Evolutionary conservation across 768 basidiomycete species (phyloP), one percentile per base, ranked within the genome.

Genomic region (Leccinum broughii): DNA sequence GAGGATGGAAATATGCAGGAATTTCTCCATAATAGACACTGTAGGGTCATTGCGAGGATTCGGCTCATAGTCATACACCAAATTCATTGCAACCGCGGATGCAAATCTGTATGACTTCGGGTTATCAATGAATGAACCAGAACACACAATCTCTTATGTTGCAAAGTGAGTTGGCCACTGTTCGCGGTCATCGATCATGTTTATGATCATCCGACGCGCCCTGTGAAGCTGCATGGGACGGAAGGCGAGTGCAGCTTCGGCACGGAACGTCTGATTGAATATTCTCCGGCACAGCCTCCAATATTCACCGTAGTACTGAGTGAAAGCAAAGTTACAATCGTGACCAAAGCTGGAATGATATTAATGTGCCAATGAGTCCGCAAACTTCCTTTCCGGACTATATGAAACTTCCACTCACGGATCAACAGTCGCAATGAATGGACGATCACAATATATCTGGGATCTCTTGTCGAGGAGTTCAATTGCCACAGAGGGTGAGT

Each of bases 51-150:
- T 41, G 39, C 39, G 39, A 41, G 39, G 39, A n/a, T 17, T 37
- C 30, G 30, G 30, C 3, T 32, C 30, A 9, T 32, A 32, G n/a
- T 57, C 64, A 24, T 64, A 63, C 5, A 62, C 49, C 6, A 14
- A 28, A n/a, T 52, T 56, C 48, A 69, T 56, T 1, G 66, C 63
- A 46, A 78, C 72, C 66, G 72, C 59, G 64, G 66, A 69, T 7
- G 77, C 67, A 34, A 71, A 64, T 34, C 77, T 77, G 1, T 5
- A 22, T 32, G 6, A 50, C 4, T 24, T 22, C 4, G 13, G 9
- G 2, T 35, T 46, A 28, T 15, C 17, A 28, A 32, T 7, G 4
- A 22, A 50, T 3, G 4, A 24, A 26, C 7, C 1, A 7, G 7
- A 15, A 1, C 11, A 2, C 15, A 17, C 24, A 26, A 13, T 3